phyloP scores from a whole-genome alignment of 108 stramenopile species.

The Phaeodactylum tricornutum region DNA sequence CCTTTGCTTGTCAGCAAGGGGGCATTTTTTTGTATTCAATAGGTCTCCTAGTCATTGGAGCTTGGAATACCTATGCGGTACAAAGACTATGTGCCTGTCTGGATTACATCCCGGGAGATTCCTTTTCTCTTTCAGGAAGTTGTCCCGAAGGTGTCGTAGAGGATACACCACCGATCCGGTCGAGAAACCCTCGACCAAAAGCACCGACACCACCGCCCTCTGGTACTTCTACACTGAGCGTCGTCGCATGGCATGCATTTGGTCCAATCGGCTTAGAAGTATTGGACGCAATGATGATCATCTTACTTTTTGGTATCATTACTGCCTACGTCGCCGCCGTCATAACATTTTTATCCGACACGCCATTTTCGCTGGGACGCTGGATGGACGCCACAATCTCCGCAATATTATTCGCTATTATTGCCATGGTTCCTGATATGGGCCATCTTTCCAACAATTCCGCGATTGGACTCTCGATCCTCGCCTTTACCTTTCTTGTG shows the following conservation, averaged over 20 bases:
- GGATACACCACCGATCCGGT: too few relatives aligned
- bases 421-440: slow-evolving; percentile 64
- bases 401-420: slow-evolving; percentile 27
- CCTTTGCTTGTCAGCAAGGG: slow-evolving; percentile 66
- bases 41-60: slow-evolving; percentile 38
- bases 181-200: too few relatives aligned
- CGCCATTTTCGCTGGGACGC: slow-evolving; percentile 35
- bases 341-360: slow-evolving; percentile 40
- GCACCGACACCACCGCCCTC: slow-evolving; percentile 26
- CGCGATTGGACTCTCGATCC: slow-evolving; percentile 36
- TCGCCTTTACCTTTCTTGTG: slow-evolving; percentile 29
- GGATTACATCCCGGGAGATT: too few relatives aligned
- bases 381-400: slow-evolving; percentile 14
- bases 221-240: slow-evolving; percentile 41
- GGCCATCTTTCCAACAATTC: slow-evolving; percentile 40
- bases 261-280: slow-evolving; percentile 40
- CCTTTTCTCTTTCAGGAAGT: too few relatives aligned
- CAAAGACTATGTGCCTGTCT: slow-evolving; percentile 37
- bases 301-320: slow-evolving; percentile 46
- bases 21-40: slow-evolving; percentile 42
- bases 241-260: slow-evolving; percentile 59
- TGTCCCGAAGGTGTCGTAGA: too few relatives aligned
- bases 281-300: slow-evolving; percentile 47
- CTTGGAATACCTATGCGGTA: slow-evolving; percentile 65
- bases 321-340: slow-evolving; percentile 61